Base-by-base conservation (phyloP, 495 filamentous ascomycete genomes). In the Penicillium fimorum region DNA sequence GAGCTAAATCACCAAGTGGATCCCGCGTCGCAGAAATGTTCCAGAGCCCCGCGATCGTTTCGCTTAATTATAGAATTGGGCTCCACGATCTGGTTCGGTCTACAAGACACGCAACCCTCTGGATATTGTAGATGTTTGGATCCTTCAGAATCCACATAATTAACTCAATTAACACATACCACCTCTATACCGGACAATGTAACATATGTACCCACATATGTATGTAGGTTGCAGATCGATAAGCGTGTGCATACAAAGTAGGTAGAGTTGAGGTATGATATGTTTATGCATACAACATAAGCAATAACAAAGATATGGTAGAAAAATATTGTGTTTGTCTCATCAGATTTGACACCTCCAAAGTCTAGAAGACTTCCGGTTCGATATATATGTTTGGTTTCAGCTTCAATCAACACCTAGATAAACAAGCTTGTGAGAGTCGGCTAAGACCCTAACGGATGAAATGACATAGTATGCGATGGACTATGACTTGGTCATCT, bases 41-140 rank as follows among this genome's bases (percentile, higher is more conserved):
- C 41, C 29, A 43, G 32, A 44, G 40, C 50, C 50, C 50, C 50
- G 38, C 29, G 51, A 10, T 37, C 12, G 27, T 53, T 53, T 53
- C 51, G 51, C 51, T 53, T 53, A 53, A 47, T 46, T 53, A 53
- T 53, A 53, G 51, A 44, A 53, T 17, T 6, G 30, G 42, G 27
- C 10, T 32, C 50, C 50, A 43, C 50, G 38, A 29, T 15, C 17
- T 32, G 4, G 22, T 12, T 49, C 32, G 12, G 47, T 49, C 33
- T 49, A 30, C 32, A 18, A 24, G 15, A 38, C 33, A 51, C n/a
- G 49, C 24, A 51, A 15, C 20, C 33, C 13, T 41, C 11, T 33
- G 29, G 46, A 27, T 11, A 20, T 35, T 15, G 13, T 46, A 29
- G 20, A 46, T 50, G 47, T 24, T 38, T 50, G 20, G 32, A 17